Base-by-base conservation (phyloP, 352 stramenopile genomes). In the Globisporangium parvum region DNA sequence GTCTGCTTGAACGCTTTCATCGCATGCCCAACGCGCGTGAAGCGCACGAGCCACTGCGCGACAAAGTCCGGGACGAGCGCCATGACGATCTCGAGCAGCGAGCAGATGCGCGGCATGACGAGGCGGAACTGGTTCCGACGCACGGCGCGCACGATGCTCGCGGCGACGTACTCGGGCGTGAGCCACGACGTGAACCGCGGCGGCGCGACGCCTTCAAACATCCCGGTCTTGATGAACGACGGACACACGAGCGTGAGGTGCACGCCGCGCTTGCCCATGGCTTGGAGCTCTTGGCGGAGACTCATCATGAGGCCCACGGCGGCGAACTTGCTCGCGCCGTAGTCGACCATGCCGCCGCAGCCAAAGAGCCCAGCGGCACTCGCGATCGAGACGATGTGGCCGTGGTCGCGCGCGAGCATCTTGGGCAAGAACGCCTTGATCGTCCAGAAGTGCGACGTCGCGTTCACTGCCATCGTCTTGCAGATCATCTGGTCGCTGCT, bases 171-270 rank as follows among this genome's bases (percentile, higher is more conserved):
- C 47, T 80, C 74, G 8, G 74, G 73, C 18, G 65, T 64, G 39
- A 85, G 51, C 69, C 70, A 77, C 26, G 49, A 48, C 45, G 71
- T 76, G 41, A 77, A 71, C 4, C 53, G 54, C 21, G 69, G 69
- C 9, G 71, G 60, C 9, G 37, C 59, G 12, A 83, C 76, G 9
- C 77, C 77, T n/a, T 80, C 59, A 33, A 87, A 87, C 77, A 87
- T 87, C 10, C 77, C 77, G 1, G 71, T 87, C 37, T 62, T 68
- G 64, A 87, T 78, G 51, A 77, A 81, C 11, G 70, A 71, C n/a
- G 77, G 77, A 47, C 74, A 87, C 42, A 82, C 65, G 28, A 85
- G 55, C 11, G 76, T 81, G 40, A 70, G 76, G 46, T 80, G 72
- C 28, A 87, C 67, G 24, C 65, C 62, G 51, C 62, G 52, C 26